Base-by-base conservation (phyloP, 306 rosid genomes). In the Rosa lucieae region DNA sequence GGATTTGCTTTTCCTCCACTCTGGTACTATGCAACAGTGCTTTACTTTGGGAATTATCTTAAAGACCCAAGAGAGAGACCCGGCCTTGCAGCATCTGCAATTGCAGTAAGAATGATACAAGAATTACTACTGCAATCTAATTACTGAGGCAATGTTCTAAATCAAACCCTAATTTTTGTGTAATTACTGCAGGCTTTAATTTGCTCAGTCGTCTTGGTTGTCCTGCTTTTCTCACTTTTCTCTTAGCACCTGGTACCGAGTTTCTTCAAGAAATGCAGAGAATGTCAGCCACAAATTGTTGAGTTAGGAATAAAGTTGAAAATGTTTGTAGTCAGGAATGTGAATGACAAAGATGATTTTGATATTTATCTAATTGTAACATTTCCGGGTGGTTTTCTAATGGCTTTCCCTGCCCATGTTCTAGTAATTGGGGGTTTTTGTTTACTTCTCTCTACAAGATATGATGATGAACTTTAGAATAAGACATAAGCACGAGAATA, bases 71-170 rank as follows among this genome's bases (percentile, higher is more conserved):
- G 85, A n/a, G 87, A 84, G 68, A 61, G 85, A 53, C 78, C 85
- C 8, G 88, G 85, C 74, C 85, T 85, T 58, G 88, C 88, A 15
- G 88, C 88, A 32, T 84, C 87, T 48, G 85, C 88, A 43, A 85
- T 81, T 63, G 88, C 85, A 44, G 88, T 85, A 74, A 84, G 82
- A 76, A 63, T 32, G 26, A 61, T 2, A 9, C 21, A 3, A 3
- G 51, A 39, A 11, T 59, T 4, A n/a, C 6, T 21, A 26, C 78
- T 3, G 8, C 9, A 17, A 20, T 67, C 4, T 17, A 39, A 0
- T 17, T 18, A n/a, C 72, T 20, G 11, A 13, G 2, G 48, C 49
- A 67, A 67, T n/a, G 49, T 43, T 35, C 26, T 29, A n/a, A 66
- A 48, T 26, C 26, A 21, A 20, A 32, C 17, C 9, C 35, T 58